phyloP scores from a whole-genome alignment of 352 stramenopile species.

The Blastocystis sp. region DNA sequence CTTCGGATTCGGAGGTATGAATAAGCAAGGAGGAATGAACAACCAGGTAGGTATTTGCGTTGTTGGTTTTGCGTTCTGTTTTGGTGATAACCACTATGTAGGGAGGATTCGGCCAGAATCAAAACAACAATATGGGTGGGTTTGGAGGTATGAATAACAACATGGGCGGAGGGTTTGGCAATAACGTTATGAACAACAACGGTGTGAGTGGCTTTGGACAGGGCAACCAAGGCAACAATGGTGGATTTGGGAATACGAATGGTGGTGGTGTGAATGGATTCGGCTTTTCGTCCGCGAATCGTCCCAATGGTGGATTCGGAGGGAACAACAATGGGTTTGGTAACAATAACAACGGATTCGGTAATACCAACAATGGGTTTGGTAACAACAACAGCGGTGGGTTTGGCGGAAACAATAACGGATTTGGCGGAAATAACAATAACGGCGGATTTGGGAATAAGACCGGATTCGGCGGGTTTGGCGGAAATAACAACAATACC shows the following conservation, averaged over 20 bases:
- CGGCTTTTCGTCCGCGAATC: too few relatives aligned
- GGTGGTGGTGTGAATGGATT: background rate
- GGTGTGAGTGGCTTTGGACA: slow-evolving; percentile 3
- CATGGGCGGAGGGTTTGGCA: background rate
- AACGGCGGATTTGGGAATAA: background rate
- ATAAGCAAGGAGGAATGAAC: slow-evolving; percentile 4
- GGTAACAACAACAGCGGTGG: background rate
- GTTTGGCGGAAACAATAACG: background rate
- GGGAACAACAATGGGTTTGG: background rate
- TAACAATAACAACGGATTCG: slow-evolving; percentile 9
- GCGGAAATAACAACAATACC: background rate
- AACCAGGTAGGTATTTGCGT: background rate
- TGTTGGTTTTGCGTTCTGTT: background rate
- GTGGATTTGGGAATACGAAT: slow-evolving; percentile 1
- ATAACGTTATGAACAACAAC: slow-evolving; percentile 28
- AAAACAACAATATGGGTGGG: slow-evolving; percentile 7
- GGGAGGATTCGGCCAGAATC: background rate
- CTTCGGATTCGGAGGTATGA: background rate
- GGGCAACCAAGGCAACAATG: background rate
- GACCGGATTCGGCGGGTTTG: background rate
- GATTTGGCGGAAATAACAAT: slow-evolving; percentile 6
- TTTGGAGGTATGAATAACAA: slow-evolving; percentile 37
- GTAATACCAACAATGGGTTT: background rate
- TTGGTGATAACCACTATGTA: background rate
- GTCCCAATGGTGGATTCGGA: background rate